phyloP scores from a whole-genome alignment of 257 asterid species.

The Ballota nigra region DNA sequence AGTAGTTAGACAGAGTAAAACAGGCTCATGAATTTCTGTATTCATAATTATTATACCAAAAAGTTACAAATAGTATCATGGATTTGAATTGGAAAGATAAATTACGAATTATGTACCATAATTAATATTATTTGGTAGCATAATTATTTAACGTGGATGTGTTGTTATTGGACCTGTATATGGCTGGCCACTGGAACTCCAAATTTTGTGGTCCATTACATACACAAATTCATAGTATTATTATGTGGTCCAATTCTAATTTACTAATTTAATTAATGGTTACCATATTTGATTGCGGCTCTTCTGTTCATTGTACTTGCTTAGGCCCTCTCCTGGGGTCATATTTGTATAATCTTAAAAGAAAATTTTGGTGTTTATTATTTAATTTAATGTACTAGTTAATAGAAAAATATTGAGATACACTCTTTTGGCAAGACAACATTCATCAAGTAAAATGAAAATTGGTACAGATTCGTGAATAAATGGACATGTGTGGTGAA shows the following conservation, averaged over 20 bases:
- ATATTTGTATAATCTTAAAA: no score
- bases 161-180: slow-evolving; percentile 19
- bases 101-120: background rate
- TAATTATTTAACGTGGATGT: slow-evolving; percentile 10
- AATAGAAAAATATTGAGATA: no score
- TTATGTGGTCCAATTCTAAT: background rate
- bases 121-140: background rate
- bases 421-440: no score
- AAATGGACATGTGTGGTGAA: no score
- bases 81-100: slow-evolving; percentile 23
- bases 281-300: no score
- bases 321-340: no score
- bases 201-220: no score
- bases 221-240: background rate
- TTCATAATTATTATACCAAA: slow-evolving; percentile 19
- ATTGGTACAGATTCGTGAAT: no score
- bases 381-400: no score
- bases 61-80: slow-evolving; percentile 3
- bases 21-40: slow-evolving; percentile 24
- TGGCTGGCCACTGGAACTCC: background rate
- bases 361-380: no score
- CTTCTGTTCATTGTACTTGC: no score
- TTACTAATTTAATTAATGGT: background rate
- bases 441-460: no score
- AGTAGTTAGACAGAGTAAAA: slow-evolving; percentile 23